These are phyloP conservation scores for Eimeria falciformis DNA, from an alignment of 169 alveolate species.

Conservation along the genomic window DNA sequence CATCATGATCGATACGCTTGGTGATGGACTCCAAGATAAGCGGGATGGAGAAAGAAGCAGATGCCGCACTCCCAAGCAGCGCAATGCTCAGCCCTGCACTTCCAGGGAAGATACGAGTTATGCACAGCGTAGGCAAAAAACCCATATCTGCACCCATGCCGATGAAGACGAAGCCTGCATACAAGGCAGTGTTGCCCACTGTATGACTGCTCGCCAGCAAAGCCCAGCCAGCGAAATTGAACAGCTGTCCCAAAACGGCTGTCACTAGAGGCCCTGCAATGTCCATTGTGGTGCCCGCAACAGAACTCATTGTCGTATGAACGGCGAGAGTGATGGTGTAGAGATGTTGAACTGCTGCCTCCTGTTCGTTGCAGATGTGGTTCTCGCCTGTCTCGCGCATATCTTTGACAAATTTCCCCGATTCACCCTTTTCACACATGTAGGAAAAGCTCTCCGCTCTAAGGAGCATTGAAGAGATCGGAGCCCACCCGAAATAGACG, in stretches of 20 bases:
- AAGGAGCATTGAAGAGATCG: slow-evolving; percentile 58
- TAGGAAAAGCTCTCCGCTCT: background rate
- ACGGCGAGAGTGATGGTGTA: slow-evolving; percentile 80
- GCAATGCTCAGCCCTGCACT: slow-evolving; percentile 62
- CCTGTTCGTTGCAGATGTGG: slow-evolving; percentile 81
- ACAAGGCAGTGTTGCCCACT: background rate
- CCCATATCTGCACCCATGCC: slow-evolving; percentile 77
- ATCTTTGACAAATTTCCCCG: background rate
- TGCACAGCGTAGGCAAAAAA: slow-evolving; percentile 69
- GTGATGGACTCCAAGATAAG: slow-evolving; percentile 33
- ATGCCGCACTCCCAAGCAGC: slow-evolving; percentile 74
- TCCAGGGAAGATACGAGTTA: slow-evolving; percentile 75
- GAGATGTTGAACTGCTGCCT: slow-evolving; percentile 80
- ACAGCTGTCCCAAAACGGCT: slow-evolving; percentile 79
- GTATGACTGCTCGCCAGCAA: slow-evolving; percentile 17
- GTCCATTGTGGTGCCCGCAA: slow-evolving; percentile 80
- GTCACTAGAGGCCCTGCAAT: slow-evolving; percentile 81
- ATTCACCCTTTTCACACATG: background rate
- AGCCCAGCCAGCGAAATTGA: slow-evolving; percentile 79
- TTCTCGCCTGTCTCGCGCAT: background rate
- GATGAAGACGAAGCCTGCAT: slow-evolving; percentile 61
- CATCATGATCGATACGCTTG: slow-evolving; percentile 2
- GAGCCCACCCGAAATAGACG: slow-evolving; percentile 75
- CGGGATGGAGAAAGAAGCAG: slow-evolving; percentile 79
- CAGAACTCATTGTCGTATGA: slow-evolving; percentile 78